These are phyloP conservation scores for Phytopythium helicoides DNA, from an alignment of 352 stramenopile genomes.

Conservation along the genomic window DNA sequence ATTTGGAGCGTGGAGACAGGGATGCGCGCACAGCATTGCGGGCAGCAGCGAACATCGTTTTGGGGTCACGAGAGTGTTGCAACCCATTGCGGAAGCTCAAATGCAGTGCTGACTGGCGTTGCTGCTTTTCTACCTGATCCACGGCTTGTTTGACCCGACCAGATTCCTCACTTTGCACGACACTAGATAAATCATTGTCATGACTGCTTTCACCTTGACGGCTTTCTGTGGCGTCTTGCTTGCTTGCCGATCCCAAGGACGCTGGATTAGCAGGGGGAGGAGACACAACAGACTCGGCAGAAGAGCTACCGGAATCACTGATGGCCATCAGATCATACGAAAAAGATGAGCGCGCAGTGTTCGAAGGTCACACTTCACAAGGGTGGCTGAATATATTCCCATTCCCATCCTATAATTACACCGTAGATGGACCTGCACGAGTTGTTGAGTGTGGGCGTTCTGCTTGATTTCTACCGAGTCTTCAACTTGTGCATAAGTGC, in stretches of 20 bases:
- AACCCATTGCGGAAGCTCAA: slow-evolving; percentile 5
- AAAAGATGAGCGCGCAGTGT: not conserved
- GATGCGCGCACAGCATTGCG: slow-evolving; percentile 23
- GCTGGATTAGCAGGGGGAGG: not conserved
- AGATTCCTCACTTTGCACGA: not conserved
- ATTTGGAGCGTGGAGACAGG: slow-evolving; percentile 16
- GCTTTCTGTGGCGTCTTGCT: not conserved
- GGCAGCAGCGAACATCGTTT: slow-evolving; percentile 22
- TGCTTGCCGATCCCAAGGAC: too few species aligned
- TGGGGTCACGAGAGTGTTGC: slow-evolving; percentile 12
- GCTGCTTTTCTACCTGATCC: slow-evolving; percentile 1
- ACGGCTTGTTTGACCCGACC: slow-evolving; percentile 4
- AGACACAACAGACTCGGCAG: not conserved
- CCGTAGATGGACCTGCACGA: too few species aligned
- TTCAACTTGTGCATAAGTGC: too few species aligned
- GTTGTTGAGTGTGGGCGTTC: too few species aligned
- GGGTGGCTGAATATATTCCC: too few species aligned
- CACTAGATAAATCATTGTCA: not conserved
- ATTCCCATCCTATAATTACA: too few species aligned
- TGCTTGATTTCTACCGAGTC: too few species aligned
- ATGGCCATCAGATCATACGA: not conserved
- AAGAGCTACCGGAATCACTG: slow-evolving; percentile 4
- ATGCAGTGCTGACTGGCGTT: slow-evolving; percentile 5
- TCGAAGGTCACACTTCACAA: too few species aligned
- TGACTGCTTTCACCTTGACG: not conserved